Base-by-base conservation (phyloP, 352 stramenopile species). In the Globisporangium recalcitrans region DNA sequence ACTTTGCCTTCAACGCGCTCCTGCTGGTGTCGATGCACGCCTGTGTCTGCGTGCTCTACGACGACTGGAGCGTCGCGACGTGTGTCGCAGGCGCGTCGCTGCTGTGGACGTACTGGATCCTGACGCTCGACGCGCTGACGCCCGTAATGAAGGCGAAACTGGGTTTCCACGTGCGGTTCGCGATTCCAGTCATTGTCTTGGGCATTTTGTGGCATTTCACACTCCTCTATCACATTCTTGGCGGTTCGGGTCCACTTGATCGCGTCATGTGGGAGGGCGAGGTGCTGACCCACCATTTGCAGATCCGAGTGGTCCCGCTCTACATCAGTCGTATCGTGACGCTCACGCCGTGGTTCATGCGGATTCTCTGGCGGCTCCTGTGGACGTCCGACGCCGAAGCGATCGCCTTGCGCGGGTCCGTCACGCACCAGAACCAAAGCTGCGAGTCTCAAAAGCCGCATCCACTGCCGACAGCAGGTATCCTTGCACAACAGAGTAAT, bases 1-100 rank as follows among this genome's bases (percentile, higher is more conserved):
- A 82, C 38, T 74, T 74, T 44, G 27, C 69, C 4, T 78, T 76
- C 46, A 73, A 80, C 56, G 36, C 56, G 0, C 51, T 73, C 5
- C 65, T 80, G 31, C 51, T 65, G 7, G 70, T 62, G 3, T 48
- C 59, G 31, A 69, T 69, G 27, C 66, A 72, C 36, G 2, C 70
- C 13, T 60, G 48, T 13, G 8, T 75, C 3, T 77, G 65, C 22
- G 47, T 62, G 4, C 38, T 80, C 52, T 68, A 64, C 47, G 24
- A 62, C 8, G 32, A 58, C 16, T 51, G 31, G 24, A 52, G 56
- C 26, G 29, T 24, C 21, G 67, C 27, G 54, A 32, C 62, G 29
- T 22, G 63, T 22, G 62, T 64, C 14, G 31, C 67, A 21, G 40
- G 16, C 38, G 4, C 61, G 10, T 75, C 61, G 0, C 67, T 49